Conservation (phyloP, 768 basidiomycete species). For the Dacryopinax primogenitus region DNA sequence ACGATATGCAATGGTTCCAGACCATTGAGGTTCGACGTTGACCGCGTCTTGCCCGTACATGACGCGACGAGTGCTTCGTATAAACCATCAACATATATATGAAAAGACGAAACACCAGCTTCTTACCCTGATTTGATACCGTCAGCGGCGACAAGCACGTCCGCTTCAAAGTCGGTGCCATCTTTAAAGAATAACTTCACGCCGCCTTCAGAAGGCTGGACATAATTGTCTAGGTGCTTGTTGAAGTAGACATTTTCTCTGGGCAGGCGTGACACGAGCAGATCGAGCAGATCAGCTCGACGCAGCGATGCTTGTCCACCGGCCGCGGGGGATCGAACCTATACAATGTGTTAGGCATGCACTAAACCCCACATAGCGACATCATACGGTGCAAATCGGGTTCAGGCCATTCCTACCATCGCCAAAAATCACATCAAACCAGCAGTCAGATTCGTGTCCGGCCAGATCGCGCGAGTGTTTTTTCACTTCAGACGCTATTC, state of each 20-base stretch:
- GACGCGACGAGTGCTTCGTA: not conserved
- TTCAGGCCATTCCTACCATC: not conserved
- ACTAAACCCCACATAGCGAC: not conserved
- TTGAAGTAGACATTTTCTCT: conserved; percentile 36
- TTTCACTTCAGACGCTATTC: not conserved
- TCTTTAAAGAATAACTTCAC: conserved; percentile 37
- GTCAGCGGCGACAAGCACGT: conserved; percentile 40
- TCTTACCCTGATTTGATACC: conserved; percentile 26
- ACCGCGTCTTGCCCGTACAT: not conserved
- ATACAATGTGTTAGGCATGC: not conserved
- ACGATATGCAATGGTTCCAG: conserved; percentile 47
- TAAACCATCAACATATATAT: no score
- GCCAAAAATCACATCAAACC: not conserved
- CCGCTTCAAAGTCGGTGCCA: conserved; percentile 35
- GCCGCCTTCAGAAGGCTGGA: conserved; percentile 9
- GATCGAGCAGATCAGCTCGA: conserved; percentile 39
- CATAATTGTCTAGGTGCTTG: conserved; percentile 37
- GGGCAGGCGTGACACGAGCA: conserved; percentile 35
- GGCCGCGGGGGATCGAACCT: not conserved
- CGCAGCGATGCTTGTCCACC: conserved; percentile 3
- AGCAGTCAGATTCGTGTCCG: not conserved
- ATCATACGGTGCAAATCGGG: conserved; percentile 2
- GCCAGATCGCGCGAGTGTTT: not conserved
- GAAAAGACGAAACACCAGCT: not conserved
- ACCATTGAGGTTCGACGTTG: conserved; percentile 40